phyloP scores from a whole-genome alignment of 75 land plant genomes.

The Adiantum capillusveneris region DNA sequence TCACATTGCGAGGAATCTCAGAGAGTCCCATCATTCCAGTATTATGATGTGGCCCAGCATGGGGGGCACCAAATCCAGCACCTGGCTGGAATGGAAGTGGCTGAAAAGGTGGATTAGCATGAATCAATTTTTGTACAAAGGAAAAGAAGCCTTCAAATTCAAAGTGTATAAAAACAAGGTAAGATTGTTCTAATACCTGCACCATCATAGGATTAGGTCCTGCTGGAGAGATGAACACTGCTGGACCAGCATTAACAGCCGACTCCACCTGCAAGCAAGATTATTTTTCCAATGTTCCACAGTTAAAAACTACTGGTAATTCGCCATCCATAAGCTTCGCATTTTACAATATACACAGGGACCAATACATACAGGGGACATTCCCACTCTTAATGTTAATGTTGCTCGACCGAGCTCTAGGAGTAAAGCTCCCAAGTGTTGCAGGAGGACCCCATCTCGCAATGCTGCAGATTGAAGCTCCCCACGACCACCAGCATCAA shows the following conservation, averaged over 20 bases:
- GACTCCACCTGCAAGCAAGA: slow-evolving; percentile 60
- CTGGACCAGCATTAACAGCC: slow-evolving; percentile 93
- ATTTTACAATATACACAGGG: no score
- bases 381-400: slow-evolving; percentile 73
- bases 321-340: no score
- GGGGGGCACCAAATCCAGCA: slow-evolving; percentile 34
- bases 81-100: slow-evolving; percentile 66
- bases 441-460: slow-evolving; percentile 57
- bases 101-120: slow-evolving; percentile 43
- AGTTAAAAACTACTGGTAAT: no score
- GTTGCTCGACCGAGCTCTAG: slow-evolving; percentile 93
- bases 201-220: slow-evolving; percentile 99
- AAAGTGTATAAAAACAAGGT: no score
- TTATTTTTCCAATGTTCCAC: no score
- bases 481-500: slow-evolving; percentile 35
- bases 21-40: slow-evolving; percentile 32
- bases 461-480: slow-evolving; percentile 51
- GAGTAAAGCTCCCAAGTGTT: slow-evolving; percentile 74
- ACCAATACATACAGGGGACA: slow-evolving; percentile 55
- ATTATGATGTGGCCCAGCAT: slow-evolving; percentile 25
- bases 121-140: no score
- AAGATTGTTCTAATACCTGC: slow-evolving; percentile 44
- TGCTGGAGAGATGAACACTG: slow-evolving; percentile 68
- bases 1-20: slow-evolving; percentile 13
- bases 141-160: no score